These are phyloP conservation scores for Berkeleyomyces basicola DNA, from an alignment of 2,329 filamentous ascomycete species.

Conservation along the genomic window DNA sequence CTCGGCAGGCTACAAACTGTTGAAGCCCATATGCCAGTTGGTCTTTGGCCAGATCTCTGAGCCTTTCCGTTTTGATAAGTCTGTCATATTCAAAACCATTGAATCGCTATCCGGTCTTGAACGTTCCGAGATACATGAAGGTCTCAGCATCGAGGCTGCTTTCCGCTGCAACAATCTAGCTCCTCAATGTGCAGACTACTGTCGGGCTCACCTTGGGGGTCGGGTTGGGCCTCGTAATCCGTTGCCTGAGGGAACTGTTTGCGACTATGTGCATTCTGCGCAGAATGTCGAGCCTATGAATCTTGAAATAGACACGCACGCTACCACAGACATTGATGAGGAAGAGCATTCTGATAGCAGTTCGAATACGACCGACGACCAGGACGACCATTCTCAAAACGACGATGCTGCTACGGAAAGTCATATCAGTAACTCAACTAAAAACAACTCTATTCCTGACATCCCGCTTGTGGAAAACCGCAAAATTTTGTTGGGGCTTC, in stretches of 20 bases:
- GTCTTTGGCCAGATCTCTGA: constrained; percentile 5
- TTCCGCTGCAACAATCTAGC: constrained; percentile 62
- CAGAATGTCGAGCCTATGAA: constrained; percentile 16
- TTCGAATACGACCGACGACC: constrained; percentile 12
- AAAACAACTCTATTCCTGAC: constrained; percentile 16
- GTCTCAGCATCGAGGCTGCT: constrained; percentile 59
- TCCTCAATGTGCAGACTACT: constrained; percentile 54
- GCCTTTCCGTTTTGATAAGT: constrained; percentile 12
- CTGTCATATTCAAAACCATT: constrained; percentile 26
- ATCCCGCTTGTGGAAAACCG: constrained; percentile 7
- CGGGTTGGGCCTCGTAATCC: constrained; percentile 46
- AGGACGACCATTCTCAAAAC: constrained; percentile 9
- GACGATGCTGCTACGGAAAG: constrained; percentile 15
- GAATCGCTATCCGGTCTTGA: constrained; percentile 24
- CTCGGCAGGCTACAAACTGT: neutral
- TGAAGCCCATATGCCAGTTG: neutral
- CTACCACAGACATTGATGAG: constrained; percentile 15
- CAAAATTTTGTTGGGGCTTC: constrained; percentile 36
- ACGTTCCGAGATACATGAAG: constrained; percentile 21
- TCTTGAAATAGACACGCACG: constrained; percentile 11
- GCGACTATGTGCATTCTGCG: constrained; percentile 17
- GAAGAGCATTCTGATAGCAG: constrained; percentile 13
- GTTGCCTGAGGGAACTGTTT: constrained; percentile 31
- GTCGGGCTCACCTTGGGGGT: constrained; percentile 42
- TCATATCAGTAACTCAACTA: constrained; percentile 16